phyloP scores from a whole-genome alignment of 106 monocot genomes.

The Dioscorea zingiberensis region DNA sequence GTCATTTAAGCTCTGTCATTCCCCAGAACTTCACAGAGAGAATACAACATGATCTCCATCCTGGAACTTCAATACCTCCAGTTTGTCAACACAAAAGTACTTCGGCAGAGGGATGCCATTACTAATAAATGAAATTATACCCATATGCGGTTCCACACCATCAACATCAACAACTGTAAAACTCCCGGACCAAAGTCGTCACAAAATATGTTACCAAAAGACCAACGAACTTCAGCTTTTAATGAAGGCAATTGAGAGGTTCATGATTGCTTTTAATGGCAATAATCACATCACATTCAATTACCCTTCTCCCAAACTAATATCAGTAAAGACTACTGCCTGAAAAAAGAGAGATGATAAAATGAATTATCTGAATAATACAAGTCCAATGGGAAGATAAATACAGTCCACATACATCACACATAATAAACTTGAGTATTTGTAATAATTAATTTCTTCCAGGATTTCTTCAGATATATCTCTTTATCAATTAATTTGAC shows the following conservation, averaged over 20 bases:
- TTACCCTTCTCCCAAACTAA: constrained; percentile 60
- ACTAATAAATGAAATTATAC: constrained; percentile 71
- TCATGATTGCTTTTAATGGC: constrained; percentile 63
- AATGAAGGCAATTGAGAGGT: constrained; percentile 72
- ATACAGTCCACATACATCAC: neutral
- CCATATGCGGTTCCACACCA: constrained; percentile 78
- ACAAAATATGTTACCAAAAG: constrained; percentile 70
- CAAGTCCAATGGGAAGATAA: neutral
- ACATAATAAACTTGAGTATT: neutral
- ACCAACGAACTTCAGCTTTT: constrained; percentile 63
- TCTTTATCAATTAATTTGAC: neutral
- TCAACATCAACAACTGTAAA: constrained; percentile 70
- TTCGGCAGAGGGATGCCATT: constrained; percentile 67
- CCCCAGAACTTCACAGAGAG: constrained; percentile 73
- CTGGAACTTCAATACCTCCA: constrained; percentile 66
- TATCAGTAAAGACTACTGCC: constrained; percentile 80
- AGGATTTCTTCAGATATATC: neutral
- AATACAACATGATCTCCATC: constrained; percentile 72
- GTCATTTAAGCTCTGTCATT: constrained; percentile 78
- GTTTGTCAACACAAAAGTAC: constrained; percentile 77
- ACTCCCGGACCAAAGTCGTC: constrained; percentile 79
- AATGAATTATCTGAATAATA: too few relatives aligned
- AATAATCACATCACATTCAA: constrained; percentile 69
- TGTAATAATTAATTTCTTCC: neutral
- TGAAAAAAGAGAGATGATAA: constrained; percentile 14